These are phyloP conservation scores for Rhipidocladum racemiflorum DNA, from an alignment of 176 grass and related monocot species.

Conservation along the genomic window DNA sequence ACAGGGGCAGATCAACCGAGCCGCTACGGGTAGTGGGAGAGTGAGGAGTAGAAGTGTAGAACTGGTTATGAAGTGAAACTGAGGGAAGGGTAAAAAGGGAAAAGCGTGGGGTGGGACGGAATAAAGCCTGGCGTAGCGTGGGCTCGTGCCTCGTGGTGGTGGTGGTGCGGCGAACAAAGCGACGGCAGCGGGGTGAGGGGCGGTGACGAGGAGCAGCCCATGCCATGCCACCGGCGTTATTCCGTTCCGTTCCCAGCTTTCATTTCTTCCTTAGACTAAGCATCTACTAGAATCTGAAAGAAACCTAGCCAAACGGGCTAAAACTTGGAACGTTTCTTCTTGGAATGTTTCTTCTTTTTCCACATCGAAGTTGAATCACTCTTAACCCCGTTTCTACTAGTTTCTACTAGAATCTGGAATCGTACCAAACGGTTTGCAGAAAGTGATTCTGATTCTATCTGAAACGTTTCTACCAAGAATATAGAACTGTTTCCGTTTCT, in stretches of 20 bases:
- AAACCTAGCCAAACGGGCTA: no score
- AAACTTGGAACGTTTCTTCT: no score
- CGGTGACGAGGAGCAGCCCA: neutral
- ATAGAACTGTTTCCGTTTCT: no score
- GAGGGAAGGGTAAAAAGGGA: conserved; percentile 28
- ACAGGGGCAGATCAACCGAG: neutral
- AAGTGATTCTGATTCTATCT: no score
- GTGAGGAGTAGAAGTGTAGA: no score
- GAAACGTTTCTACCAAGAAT: no score
- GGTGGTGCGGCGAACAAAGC: neutral
- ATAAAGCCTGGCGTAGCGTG: conserved; percentile 27
- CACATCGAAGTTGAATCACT: no score
- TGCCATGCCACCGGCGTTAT: neutral
- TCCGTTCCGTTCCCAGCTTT: neutral
- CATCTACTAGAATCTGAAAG: no score
- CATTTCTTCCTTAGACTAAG: neutral
- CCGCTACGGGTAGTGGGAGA: neutral
- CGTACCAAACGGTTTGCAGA: no score
- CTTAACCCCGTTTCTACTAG: no score
- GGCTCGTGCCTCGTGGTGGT: conserved; percentile 7
- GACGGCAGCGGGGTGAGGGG: neutral
- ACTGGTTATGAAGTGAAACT: conserved; percentile 31
- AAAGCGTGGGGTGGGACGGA: conserved; percentile 34
- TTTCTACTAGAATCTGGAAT: no score
- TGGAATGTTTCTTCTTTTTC: no score